Conservation (phyloP, 2,329 filamentous ascomycete genomes). For the Epichloe sibirici region DNA sequence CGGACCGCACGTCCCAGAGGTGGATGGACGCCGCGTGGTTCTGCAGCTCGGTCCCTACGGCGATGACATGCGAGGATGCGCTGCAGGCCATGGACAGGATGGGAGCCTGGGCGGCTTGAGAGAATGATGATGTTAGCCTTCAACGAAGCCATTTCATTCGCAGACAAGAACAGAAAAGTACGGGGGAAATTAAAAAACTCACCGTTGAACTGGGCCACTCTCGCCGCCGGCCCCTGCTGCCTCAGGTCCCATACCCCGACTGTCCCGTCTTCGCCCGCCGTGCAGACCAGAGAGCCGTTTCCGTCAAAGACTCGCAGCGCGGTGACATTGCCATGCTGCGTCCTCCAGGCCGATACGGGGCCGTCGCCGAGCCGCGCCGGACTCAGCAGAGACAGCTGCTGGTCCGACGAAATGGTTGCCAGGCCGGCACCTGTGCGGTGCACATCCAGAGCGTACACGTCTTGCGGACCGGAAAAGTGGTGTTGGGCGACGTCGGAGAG, state of each 20-base stretch:
- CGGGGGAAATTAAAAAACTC: constrained; percentile 15
- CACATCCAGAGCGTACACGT: constrained; percentile 48
- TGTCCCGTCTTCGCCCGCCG: constrained; percentile 59
- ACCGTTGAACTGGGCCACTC: constrained; percentile 35
- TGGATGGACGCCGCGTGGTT: constrained; percentile 49
- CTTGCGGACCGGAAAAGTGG: constrained; percentile 16
- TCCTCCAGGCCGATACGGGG: constrained; percentile 35
- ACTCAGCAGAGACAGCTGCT: constrained; percentile 55
- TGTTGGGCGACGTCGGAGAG: constrained; percentile 21
- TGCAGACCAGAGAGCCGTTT: constrained; percentile 44
- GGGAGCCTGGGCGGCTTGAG: constrained; percentile 31
- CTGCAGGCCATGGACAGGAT: constrained; percentile 56
- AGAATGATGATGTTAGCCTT: background rate
- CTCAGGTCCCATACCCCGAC: constrained; percentile 57
- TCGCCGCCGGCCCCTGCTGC: constrained; percentile 24
- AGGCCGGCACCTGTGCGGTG: constrained; percentile 38
- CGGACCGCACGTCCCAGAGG: constrained; percentile 49
- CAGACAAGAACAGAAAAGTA: background rate
- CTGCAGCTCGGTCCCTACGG: constrained; percentile 60
- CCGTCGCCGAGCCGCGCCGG: constrained; percentile 41
- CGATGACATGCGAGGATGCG: constrained; percentile 44
- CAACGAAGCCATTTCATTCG: background rate
- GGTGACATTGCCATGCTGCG: constrained; percentile 50
- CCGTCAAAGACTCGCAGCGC: constrained; percentile 45
- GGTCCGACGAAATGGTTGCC: constrained; percentile 56